phyloP scores from a whole-genome alignment of 2,329 filamentous ascomycete genomes.

The Pseudopithomyces maydicus region DNA sequence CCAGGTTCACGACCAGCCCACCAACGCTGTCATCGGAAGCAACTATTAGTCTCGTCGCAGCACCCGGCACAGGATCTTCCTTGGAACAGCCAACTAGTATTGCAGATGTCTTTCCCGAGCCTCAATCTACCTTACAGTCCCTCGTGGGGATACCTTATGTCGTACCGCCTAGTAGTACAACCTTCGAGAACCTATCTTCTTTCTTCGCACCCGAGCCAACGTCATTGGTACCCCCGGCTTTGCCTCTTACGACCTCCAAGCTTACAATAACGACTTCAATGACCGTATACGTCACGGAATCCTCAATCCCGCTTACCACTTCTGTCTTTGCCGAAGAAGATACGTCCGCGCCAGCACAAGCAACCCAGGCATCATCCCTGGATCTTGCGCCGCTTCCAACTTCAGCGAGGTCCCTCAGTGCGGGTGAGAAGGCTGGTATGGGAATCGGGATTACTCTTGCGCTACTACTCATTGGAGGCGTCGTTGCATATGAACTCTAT shows the following conservation, averaged over 20 bases:
- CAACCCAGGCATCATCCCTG: constrained; percentile 1
- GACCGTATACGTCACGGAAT: constrained; percentile 10
- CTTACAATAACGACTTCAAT: constrained; percentile 12
- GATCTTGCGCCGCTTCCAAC: constrained; percentile 19
- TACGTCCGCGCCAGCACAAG: background rate
- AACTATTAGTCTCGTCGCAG: background rate
- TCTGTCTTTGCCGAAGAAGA: background rate
- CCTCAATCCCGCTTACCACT: background rate
- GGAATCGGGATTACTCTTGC: constrained; percentile 24
- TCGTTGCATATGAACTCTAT: constrained; percentile 20
- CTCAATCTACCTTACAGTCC: background rate
- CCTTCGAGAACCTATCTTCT: background rate
- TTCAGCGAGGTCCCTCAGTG: constrained; percentile 8
- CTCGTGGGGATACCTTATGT: background rate
- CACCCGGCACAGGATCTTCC: background rate
- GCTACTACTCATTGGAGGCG: constrained; percentile 12
- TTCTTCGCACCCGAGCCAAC: background rate
- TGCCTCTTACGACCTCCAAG: constrained; percentile 1
- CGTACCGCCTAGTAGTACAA: background rate
- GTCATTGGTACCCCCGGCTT: background rate
- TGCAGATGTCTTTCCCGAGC: background rate
- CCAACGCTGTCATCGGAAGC: background rate
- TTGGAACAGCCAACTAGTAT: constrained; percentile 4
- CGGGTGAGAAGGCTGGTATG: constrained; percentile 19
- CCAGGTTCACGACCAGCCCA: background rate